Evolutionary conservation across 2,329 filamentous ascomycete genomes (phyloP), one percentile per base, ranked within the genome.

Genomic region (Mycogone perniciosa): DNA sequence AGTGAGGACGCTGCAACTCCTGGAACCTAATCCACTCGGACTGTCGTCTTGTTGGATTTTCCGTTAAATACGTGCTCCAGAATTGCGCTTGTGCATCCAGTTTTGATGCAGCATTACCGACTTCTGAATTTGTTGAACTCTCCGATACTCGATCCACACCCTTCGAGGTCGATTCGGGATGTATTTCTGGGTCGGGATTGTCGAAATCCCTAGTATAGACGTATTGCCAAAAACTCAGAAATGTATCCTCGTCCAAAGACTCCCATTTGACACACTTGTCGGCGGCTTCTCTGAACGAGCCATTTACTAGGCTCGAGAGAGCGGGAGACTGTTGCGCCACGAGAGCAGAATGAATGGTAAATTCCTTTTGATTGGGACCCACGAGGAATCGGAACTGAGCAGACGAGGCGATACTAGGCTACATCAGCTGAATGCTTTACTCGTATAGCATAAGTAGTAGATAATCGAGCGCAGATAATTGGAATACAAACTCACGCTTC

Each of bases 301-400:
- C 47, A 13, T 57, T 48, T 34, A 55, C 53, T 7, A 57, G 20
- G 26, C 31, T 44, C 29, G 53, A 30, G 13, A 55, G 35, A 0
- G 48, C 47, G 43, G 44, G 39, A 8, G 55, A 57, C 39, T 53
- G 53, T 30, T 44, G 46, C 13, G 53, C 42, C 30, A 55, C 9
- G 31, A 55, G 53, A 34, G 47, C 48, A 47, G 53, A 44, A 44
- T 57, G 53, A 26, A 57, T 52, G 8, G 44, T 53, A 37, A 55
- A 57, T 20, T 52, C 35, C 33, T 42, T 13, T 31, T 53, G 44
- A 29, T 55, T 35, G 9, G 48, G 42, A 10, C 54, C 44, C 13
- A 57, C 50, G 5, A 53, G 20, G 31, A 55, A 51, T 31, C 45
- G 44, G 42, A 58, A 54, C 6, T 46, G 52, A 11, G 39, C 31